A percentile compares a stretch with the other conserved stretches of the same genome.
Conservation (phyloP, 106 monocot species). For the Vanilla planifolia region DNA sequence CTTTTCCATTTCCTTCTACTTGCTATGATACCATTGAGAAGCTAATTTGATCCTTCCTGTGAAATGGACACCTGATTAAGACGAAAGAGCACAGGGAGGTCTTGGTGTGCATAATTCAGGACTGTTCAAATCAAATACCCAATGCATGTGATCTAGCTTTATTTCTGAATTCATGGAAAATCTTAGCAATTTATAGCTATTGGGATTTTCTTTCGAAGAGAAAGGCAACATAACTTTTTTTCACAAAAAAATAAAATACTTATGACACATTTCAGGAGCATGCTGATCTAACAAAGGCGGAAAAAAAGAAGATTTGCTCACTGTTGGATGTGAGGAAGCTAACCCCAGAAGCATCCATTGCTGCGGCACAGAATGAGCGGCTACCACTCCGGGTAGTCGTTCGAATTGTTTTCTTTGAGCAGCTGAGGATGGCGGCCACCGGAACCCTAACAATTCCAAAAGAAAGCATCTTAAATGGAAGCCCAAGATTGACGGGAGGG, state of each 20-base stretch:
- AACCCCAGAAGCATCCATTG: conserved; percentile 44
- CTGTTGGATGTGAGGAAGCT: conserved; percentile 70
- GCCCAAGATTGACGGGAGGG: conserved; percentile 16
- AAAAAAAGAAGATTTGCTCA: conserved; percentile 60
- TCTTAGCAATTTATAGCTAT: too few relatives aligned
- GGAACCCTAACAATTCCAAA: conserved; percentile 1
- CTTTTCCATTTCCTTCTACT: too few relatives aligned
- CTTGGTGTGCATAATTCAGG: too few relatives aligned
- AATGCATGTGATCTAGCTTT: too few relatives aligned
- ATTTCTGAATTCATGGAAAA: too few relatives aligned
- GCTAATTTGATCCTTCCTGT: too few relatives aligned
- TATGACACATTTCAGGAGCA: conserved; percentile 73
- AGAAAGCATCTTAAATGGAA: conserved; percentile 8
- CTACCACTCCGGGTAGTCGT: conserved; percentile 74
- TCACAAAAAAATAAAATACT: too few relatives aligned
- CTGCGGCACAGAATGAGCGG: conserved; percentile 71
- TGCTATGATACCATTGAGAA: too few relatives aligned
- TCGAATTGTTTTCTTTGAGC: conserved; percentile 81
- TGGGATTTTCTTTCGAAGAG: too few relatives aligned
- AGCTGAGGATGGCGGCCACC: conserved; percentile 23
- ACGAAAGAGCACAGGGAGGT: too few relatives aligned
- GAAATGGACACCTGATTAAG: too few relatives aligned
- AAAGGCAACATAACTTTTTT: background rate
- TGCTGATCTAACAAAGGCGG: conserved; percentile 50
- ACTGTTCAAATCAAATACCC: too few relatives aligned